Conservation (phyloP, 2,329 filamentous ascomycete species). For the Aspergillus sojae region DNA sequence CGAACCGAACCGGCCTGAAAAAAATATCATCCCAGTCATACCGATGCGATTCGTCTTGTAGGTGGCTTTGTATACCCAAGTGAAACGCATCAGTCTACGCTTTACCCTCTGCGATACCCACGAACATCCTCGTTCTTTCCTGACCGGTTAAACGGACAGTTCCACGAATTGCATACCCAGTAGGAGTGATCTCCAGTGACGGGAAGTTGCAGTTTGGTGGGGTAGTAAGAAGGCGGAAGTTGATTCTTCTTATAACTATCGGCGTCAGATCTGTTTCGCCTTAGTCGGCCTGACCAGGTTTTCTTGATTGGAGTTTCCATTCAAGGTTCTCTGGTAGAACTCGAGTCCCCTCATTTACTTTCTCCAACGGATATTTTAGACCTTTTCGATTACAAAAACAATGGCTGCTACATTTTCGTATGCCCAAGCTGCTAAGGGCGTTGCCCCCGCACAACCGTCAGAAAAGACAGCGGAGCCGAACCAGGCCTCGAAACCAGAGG, state of each 20-base stretch:
- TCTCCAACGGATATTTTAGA: slow-evolving; percentile 24
- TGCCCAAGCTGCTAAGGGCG: slow-evolving; percentile 90
- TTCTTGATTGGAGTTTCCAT: slow-evolving; percentile 25
- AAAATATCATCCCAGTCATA: slow-evolving; percentile 11
- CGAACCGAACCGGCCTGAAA: slow-evolving; percentile 2
- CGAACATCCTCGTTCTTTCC: slow-evolving; percentile 12
- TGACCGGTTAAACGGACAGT: slow-evolving; percentile 8
- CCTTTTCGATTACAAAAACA: slow-evolving; percentile 16
- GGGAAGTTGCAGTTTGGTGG: slow-evolving; percentile 32
- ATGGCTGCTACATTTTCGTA: slow-evolving; percentile 76
- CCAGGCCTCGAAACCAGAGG: slow-evolving; percentile 33
- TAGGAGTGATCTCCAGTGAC: slow-evolving; percentile 27
- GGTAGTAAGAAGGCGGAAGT: slow-evolving; percentile 32
- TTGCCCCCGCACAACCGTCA: slow-evolving; percentile 53
- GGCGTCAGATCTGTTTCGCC: slow-evolving; percentile 30
- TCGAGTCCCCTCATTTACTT: slow-evolving; percentile 12
- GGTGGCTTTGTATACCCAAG: slow-evolving; percentile 7
- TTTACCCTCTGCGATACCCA: slow-evolving; percentile 7
- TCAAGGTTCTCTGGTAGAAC: slow-evolving; percentile 33
- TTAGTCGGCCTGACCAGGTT: slow-evolving; percentile 23
- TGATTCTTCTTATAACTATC: slow-evolving; percentile 28
- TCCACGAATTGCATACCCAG: slow-evolving; percentile 15
- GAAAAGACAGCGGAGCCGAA: slow-evolving; percentile 44
- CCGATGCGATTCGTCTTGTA: slow-evolving; percentile 33
- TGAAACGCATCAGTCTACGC: neutral